Percentiles rank a stretch among this genome's conserved stretches.
phyloP scores from a whole-genome alignment of 2,329 filamentous ascomycete genomes.

The Fusarium armeniacum region DNA sequence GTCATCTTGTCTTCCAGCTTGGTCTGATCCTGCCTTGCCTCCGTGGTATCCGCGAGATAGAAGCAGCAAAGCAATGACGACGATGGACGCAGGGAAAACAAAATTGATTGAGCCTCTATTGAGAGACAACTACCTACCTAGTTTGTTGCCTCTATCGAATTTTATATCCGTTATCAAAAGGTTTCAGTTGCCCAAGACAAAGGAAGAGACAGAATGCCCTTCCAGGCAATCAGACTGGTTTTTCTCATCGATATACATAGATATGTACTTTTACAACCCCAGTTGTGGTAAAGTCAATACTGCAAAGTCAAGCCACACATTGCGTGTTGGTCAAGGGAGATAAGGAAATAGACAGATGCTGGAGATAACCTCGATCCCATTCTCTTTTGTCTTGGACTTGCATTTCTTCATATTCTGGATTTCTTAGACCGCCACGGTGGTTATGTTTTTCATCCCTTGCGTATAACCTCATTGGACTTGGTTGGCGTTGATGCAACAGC shows the following conservation, averaged over 20 bases:
- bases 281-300: background rate
- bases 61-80: conserved; percentile 25
- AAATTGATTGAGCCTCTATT: conserved; percentile 4
- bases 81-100: conserved; percentile 15
- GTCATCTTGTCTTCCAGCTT: conserved; percentile 26
- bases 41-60: conserved; percentile 23
- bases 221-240: background rate
- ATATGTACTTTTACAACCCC: background rate
- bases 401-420: conserved; percentile 16
- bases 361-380: conserved; percentile 2
- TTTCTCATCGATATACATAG: background rate
- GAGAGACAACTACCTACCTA: background rate
- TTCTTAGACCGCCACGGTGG: conserved; percentile 22
- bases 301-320: conserved; percentile 22
- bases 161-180: background rate
- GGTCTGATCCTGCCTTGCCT: conserved; percentile 1
- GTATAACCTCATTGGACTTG: conserved; percentile 34
- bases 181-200: conserved; percentile 14
- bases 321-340: conserved; percentile 18
- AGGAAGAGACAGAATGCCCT: conserved; percentile 7
- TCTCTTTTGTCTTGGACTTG: conserved; percentile 22
- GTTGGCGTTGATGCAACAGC: conserved; percentile 16
- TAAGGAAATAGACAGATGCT: conserved; percentile 7
- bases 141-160: conserved; percentile 3
- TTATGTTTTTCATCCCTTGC: conserved; percentile 31